A percentile compares a stretch with the other conserved stretches of the same genome.
Evolutionary conservation across 257 asterid genomes (phyloP).

Genomic region (Linaria vulgaris): DNA sequence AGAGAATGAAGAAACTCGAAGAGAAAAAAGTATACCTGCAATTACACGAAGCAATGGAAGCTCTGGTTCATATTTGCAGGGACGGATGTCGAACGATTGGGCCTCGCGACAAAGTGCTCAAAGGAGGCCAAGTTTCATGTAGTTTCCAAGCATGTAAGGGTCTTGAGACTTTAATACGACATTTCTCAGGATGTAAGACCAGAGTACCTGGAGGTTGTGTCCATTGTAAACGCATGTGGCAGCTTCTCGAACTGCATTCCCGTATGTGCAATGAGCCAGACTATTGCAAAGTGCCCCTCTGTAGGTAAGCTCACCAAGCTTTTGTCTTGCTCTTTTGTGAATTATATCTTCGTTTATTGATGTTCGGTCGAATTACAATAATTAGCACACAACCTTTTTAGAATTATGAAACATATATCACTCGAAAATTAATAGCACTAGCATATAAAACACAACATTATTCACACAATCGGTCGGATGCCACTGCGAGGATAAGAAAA

Average conservation of each 20-base stretch:
- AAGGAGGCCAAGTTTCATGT: slow-evolving; percentile 53
- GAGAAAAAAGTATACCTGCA: slow-evolving; percentile 81
- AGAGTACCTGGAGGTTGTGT: slow-evolving; percentile 88
- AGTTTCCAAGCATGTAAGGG: slow-evolving; percentile 79
- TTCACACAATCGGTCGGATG: too few species aligned
- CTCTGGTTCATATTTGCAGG: slow-evolving; percentile 73
- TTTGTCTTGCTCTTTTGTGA: too few species aligned
- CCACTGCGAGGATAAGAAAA: too few species aligned
- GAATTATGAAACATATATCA: too few species aligned
- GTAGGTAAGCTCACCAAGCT: slow-evolving; percentile 49
- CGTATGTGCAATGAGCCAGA: slow-evolving; percentile 78
- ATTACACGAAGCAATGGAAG: slow-evolving; percentile 93
- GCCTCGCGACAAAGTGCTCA: slow-evolving; percentile 72
- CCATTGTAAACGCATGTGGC: slow-evolving; percentile 96
- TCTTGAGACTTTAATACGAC: slow-evolving; percentile 76
- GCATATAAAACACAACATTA: too few species aligned
- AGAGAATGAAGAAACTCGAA: slow-evolving; percentile 59
- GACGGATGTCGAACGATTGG: slow-evolving; percentile 93
- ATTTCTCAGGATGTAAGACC: slow-evolving; percentile 63
- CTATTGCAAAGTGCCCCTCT: slow-evolving; percentile 85
- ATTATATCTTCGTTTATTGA: too few species aligned
- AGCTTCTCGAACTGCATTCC: slow-evolving; percentile 84
- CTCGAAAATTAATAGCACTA: too few species aligned
- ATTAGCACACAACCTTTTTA: too few species aligned
- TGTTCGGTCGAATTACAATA: too few species aligned